Evolutionary conservation across 345 rosid species (phyloP), one percentile per base, ranked within the genome.

Genomic region (Firmiana major): DNA sequence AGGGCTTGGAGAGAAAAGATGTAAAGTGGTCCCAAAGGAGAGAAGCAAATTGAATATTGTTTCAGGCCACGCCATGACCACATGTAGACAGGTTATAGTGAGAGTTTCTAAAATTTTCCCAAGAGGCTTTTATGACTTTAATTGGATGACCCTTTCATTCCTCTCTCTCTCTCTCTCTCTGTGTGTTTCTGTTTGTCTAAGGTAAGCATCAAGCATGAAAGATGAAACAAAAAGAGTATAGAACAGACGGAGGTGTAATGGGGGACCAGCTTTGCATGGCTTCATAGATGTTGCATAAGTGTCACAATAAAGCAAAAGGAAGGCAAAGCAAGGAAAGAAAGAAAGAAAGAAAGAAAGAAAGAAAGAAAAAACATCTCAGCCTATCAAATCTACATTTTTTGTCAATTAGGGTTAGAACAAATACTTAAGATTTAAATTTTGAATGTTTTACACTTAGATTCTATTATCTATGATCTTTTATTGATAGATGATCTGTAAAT

Each of bases 261-360:
- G 77, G 77, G 77, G 77, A 74, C 77, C 77, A 60, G 24, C 10
- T 60, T 58, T 74, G 68, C 68, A 74, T 74, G 68, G 40, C 77
- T 42, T 19, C 73, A 12, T 72, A n/a, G 46, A 36, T 53, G 75
- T 51, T 73, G n/a, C 63, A 53, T 51, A 34, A 58, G 43, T 42
- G 59, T 74, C 77, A 43, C 38, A 43, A 74, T n/a, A 73, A 74
- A 59, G 42, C 49, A 59, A 74, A 60, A 59, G 10, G 31, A 74
- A 59, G n/a, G 68, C 55, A 74, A 16, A 48, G 13, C 13, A 21
- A 3, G 60, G 0, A 3, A 6, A 6, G 24, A 54, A n/a, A 22
- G 26, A 46, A 46, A 46, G 40, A 38, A 38, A 38, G 40, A 38
- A 38, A 38, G 40, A 38, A 34, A 38, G 17, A 67, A 42, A 43